Conservation (phyloP, 208 protist species). For the Acanthamoeba royreba region DNA sequence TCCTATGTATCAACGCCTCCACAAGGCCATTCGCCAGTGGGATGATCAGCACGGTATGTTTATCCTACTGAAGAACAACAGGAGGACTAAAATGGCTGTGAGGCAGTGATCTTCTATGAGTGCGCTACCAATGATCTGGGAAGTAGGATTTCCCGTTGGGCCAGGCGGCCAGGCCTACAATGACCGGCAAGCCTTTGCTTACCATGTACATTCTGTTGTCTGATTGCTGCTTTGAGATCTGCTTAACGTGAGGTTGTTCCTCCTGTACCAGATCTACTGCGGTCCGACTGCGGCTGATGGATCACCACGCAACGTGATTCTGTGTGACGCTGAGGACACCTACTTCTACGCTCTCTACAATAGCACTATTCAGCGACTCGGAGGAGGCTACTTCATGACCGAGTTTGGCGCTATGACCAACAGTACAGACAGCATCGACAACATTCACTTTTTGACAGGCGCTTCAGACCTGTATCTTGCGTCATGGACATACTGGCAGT, state of each 20-base stretch:
- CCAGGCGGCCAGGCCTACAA: conserved; percentile 68
- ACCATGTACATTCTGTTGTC: neutral
- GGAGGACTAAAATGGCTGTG: too few relatives aligned
- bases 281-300: neutral
- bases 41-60: conserved; percentile 55
- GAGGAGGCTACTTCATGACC: conserved; percentile 34
- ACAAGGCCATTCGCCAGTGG: conserved; percentile 57
- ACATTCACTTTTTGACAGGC: conserved; percentile 55
- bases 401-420: conserved; percentile 71
- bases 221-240: neutral
- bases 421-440: conserved; percentile 46
- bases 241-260: neutral
- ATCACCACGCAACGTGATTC: neutral
- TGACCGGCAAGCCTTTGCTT: conserved; percentile 62
- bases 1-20: conserved; percentile 64
- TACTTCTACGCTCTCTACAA: conserved; percentile 11
- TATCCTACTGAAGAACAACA: too few relatives aligned
- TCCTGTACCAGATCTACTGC: conserved; percentile 65
- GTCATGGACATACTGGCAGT: conserved; percentile 70
- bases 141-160: conserved; percentile 37
- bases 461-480: conserved; percentile 59
- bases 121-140: conserved; percentile 30
- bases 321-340: conserved; percentile 44
- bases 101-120: conserved; percentile 66
- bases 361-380: conserved; percentile 12